Conservation (phyloP, 768 basidiomycete genomes). For the Boletus vermiculosoides region DNA sequence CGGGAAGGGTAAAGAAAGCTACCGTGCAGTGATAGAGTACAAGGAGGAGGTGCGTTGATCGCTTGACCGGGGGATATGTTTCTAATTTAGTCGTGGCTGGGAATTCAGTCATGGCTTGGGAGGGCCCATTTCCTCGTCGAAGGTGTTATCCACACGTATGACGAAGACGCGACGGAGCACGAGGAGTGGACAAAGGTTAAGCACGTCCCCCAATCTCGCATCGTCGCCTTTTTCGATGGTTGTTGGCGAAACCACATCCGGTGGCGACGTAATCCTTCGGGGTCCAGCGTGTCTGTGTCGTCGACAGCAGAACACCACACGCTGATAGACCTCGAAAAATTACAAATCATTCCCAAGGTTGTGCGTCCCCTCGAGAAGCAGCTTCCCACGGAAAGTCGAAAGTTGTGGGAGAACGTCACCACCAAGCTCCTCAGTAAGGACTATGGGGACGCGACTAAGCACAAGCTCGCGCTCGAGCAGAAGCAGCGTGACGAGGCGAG, state of each 20-base stretch:
- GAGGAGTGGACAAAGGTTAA: conserved; percentile 83
- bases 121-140: conserved; percentile 81
- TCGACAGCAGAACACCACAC: conserved; percentile 53
- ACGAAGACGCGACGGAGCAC: conserved; percentile 58
- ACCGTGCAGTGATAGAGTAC: conserved; percentile 87
- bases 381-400: conserved; percentile 75
- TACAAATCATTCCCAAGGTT: conserved; percentile 74
- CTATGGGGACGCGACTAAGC: conserved; percentile 85
- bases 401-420: conserved; percentile 87
- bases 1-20: conserved; percentile 56
- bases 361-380: conserved; percentile 85
- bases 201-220: conserved; percentile 76
- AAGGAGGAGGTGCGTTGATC: conserved; percentile 80
- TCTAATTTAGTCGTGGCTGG: not conserved
- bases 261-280: conserved; percentile 63
- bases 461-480: conserved; percentile 93
- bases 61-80: not conserved
- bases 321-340: conserved; percentile 72
- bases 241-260: conserved; percentile 82
- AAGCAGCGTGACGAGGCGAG: conserved; percentile 85
- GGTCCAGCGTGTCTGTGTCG: conserved; percentile 47
- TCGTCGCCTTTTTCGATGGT: conserved; percentile 85
- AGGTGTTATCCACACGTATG: conserved; percentile 85
- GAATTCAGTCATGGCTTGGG: conserved; percentile 78
- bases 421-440: conserved; percentile 74